A percentile compares a stretch with the other conserved stretches of the same genome.
These are phyloP conservation scores for Orbilia brochopaga DNA, from an alignment of 2,329 filamentous ascomycete species.

Conservation along the genomic window DNA sequence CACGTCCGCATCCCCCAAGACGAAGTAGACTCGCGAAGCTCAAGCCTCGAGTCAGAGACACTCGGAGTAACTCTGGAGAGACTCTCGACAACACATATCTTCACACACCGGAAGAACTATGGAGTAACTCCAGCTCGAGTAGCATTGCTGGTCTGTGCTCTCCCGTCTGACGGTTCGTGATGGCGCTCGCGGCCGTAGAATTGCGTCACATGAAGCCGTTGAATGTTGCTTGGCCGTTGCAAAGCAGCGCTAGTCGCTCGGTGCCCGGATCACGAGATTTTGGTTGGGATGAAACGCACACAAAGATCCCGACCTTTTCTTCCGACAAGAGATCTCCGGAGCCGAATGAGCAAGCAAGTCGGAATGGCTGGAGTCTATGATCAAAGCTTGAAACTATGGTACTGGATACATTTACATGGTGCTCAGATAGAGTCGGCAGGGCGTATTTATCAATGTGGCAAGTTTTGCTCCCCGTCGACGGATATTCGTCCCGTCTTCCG, in stretches of 20 bases:
- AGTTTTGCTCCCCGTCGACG: conserved; percentile 7
- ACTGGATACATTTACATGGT: neutral
- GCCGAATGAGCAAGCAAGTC: neutral
- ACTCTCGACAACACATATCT: conserved; percentile 35
- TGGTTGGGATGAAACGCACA: neutral
- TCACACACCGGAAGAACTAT: conserved; percentile 26
- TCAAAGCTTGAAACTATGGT: neutral
- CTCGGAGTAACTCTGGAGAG: conserved; percentile 47
- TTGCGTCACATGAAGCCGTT: conserved; percentile 26
- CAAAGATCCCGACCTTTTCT: neutral
- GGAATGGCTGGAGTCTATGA: neutral
- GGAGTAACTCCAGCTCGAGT: conserved; percentile 24
- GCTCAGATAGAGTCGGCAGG: neutral
- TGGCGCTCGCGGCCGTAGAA: conserved; percentile 20
- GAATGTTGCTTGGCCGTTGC: neutral
- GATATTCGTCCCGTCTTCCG: conserved; percentile 45
- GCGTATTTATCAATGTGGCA: neutral
- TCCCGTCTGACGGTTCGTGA: conserved; percentile 12
- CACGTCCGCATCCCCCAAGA: conserved; percentile 18
- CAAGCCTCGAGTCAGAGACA: conserved; percentile 8
- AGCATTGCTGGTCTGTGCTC: neutral
- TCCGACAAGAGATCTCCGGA: neutral
- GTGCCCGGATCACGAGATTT: conserved; percentile 15
- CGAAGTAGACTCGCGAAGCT: neutral
- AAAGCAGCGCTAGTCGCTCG: conserved; percentile 13